A percentile compares a stretch with the other conserved stretches of the same genome.
Evolutionary conservation across 352 stramenopile genomes (phyloP).

Genomic region (Pythium aquatile): DNA sequence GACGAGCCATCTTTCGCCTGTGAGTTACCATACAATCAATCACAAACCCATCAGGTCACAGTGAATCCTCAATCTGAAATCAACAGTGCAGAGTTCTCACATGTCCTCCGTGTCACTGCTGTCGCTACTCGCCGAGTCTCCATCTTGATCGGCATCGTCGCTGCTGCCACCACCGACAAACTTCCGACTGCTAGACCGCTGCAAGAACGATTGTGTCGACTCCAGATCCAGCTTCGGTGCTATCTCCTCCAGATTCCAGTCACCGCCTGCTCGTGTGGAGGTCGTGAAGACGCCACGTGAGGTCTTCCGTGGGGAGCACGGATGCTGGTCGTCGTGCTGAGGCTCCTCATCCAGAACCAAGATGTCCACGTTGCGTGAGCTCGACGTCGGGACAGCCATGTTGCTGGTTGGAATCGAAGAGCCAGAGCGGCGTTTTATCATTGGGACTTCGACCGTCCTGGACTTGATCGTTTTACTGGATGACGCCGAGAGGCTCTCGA

Average conservation of each 20-base stretch:
- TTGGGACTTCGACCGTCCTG: neutral
- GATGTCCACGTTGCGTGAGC: constrained; percentile 43
- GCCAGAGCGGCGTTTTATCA: constrained; percentile 9
- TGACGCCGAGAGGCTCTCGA: constrained; percentile 24
- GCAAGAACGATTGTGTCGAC: constrained; percentile 35
- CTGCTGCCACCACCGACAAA: neutral
- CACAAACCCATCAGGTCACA: neutral
- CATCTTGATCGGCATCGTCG: constrained; percentile 14
- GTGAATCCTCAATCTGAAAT: neutral
- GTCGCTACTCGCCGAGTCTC: constrained; percentile 20
- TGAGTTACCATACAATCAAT: neutral
- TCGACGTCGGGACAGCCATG: constrained; percentile 19
- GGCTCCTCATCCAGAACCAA: constrained; percentile 47
- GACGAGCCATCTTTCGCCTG: constrained; percentile 15
- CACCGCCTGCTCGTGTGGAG: constrained; percentile 21
- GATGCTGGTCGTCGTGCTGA: constrained; percentile 34
- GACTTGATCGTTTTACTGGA: neutral
- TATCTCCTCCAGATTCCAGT: constrained; percentile 66
- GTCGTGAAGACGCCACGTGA: constrained; percentile 46
- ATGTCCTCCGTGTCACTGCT: constrained; percentile 58
- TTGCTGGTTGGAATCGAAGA: constrained; percentile 9
- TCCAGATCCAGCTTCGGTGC: constrained; percentile 50
- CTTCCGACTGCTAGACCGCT: constrained; percentile 17
- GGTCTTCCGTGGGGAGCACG: constrained; percentile 56
- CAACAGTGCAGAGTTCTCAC: constrained; percentile 32